phyloP scores from a whole-genome alignment of 768 basidiomycete species.

The Tulasnella sp. region DNA sequence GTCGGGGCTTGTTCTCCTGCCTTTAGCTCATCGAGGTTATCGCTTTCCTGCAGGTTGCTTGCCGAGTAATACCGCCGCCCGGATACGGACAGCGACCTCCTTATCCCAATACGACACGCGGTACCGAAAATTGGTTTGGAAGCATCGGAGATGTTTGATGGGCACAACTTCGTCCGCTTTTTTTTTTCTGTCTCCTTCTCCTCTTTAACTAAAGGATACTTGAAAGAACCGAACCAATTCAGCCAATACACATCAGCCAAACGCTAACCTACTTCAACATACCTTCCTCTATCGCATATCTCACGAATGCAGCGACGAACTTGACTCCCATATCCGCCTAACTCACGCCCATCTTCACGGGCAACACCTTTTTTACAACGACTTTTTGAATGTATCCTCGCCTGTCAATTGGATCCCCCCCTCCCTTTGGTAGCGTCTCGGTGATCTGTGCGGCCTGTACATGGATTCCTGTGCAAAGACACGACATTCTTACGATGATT shows the following conservation, averaged over 20 bases:
- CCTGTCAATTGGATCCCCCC: conserved; percentile 51
- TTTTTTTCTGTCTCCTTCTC: conserved; percentile 31
- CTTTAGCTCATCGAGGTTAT: conserved; percentile 50
- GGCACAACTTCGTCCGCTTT: conserved; percentile 40
- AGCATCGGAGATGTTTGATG: conserved; percentile 64
- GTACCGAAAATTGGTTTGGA: conserved; percentile 68
- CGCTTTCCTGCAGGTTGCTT: conserved; percentile 67
- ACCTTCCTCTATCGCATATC: conserved; percentile 71
- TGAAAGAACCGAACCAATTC: not conserved
- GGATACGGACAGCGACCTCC: conserved; percentile 63
- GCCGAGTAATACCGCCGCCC: conserved; percentile 69
- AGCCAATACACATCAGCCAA: not conserved
- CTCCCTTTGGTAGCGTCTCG: conserved; percentile 40
- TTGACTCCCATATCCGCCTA: conserved; percentile 71
- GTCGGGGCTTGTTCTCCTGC: conserved; percentile 38
- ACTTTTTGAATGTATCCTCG: conserved; percentile 64
- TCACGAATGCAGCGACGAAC: conserved; percentile 71
- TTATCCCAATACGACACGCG: conserved; percentile 73
- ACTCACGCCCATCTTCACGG: conserved; percentile 67
- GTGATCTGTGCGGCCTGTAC: conserved; percentile 45
- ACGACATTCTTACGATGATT: conserved; percentile 89
- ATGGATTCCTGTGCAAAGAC: conserved; percentile 71
- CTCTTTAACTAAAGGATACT: conserved; percentile 25
- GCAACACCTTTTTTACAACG: conserved; percentile 53
- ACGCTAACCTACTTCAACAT: conserved; percentile 18